Evolutionary conservation across 75 land plant genomes (phyloP).

Genomic region (Pseudotsuga menziesii): DNA sequence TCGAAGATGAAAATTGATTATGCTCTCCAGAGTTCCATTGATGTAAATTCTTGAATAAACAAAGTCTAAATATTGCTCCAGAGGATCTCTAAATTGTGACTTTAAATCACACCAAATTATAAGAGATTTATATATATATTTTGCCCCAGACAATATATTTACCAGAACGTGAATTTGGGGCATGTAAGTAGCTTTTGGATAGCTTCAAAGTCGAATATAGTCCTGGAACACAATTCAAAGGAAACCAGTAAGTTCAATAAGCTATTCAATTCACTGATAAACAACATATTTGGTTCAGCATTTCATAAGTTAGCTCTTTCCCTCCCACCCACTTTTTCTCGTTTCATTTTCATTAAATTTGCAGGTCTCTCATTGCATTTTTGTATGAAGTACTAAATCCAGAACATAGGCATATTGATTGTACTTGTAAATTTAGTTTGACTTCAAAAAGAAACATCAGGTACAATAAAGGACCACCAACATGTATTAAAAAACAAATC

Average conservation of each 20-base stretch:
- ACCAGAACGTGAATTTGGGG: constrained; percentile 97
- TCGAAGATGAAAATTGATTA: background rate
- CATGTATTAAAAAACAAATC: background rate
- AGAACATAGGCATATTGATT: background rate
- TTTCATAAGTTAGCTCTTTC: background rate
- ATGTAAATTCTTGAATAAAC: background rate
- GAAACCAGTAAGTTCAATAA: background rate
- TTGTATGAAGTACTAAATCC: background rate
- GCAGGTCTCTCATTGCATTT: background rate
- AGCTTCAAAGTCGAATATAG: constrained; percentile 86
- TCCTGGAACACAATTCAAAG: constrained; percentile 31
- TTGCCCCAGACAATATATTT: background rate
- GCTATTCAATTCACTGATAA: background rate
- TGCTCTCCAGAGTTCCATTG: background rate
- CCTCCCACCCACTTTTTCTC: background rate
- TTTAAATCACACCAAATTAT: background rate
- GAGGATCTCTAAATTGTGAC: too few species aligned
- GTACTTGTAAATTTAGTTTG: background rate
- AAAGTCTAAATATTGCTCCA: background rate
- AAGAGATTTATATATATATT: background rate
- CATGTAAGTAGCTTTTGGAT: constrained; percentile 79
- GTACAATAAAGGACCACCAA: background rate
- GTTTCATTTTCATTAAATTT: background rate
- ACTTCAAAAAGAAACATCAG: background rate
- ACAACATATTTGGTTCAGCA: background rate